phyloP scores from a whole-genome alignment of 208 protist genomes.

The Crithidia brevicula region DNA sequence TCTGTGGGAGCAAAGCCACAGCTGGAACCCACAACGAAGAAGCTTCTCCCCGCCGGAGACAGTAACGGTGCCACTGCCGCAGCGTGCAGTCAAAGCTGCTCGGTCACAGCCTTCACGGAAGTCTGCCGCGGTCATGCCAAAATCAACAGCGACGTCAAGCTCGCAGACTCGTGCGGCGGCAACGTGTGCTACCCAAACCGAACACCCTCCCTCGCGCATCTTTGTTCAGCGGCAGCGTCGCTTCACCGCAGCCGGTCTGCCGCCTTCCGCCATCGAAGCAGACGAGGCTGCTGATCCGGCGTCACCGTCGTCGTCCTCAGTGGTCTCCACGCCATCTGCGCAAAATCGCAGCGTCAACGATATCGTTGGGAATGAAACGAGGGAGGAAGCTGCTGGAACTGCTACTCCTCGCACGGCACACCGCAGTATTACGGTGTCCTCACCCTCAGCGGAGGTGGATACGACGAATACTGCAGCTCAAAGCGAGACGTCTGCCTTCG shows the following conservation, averaged over 20 bases:
- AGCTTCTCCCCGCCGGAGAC: background rate
- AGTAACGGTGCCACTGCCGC: too few species aligned
- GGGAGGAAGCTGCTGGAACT: too few species aligned
- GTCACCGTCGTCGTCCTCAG: background rate
- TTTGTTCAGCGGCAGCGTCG: slow-evolving; percentile 11
- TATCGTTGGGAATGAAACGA: too few species aligned
- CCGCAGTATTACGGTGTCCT: slow-evolving; percentile 9
- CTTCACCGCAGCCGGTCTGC: background rate
- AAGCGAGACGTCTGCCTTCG: background rate
- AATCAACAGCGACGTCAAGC: background rate
- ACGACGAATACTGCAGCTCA: too few species aligned
- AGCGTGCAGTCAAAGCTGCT: background rate
- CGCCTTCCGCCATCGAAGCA: background rate
- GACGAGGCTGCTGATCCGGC: too few species aligned
- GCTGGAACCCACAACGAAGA: slow-evolving; percentile 25
- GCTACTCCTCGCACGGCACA: too few species aligned
- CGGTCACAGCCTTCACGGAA: background rate
- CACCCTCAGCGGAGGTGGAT: slow-evolving; percentile 8
- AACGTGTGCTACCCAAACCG: background rate
- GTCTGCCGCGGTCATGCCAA: too few species aligned
- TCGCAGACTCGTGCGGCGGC: background rate
- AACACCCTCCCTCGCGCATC: background rate
- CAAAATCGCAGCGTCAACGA: too few species aligned
- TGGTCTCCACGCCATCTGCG: background rate
- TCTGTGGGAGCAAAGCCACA: slow-evolving; percentile 34